Evolutionary conservation across 768 basidiomycete genomes (phyloP).

Genomic region (Mycena galericulata): DNA sequence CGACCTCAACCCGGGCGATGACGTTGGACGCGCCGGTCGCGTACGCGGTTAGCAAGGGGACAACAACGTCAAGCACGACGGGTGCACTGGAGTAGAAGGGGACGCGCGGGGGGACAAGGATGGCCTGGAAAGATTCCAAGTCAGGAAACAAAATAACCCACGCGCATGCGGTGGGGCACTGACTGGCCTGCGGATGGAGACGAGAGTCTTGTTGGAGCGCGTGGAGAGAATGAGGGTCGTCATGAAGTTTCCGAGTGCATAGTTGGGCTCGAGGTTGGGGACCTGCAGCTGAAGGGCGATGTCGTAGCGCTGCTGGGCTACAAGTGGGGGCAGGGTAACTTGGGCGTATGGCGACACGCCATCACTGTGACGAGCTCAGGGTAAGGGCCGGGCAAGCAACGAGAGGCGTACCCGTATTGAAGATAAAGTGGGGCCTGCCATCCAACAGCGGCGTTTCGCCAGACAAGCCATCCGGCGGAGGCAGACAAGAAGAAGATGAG

Average conservation of each 20-base stretch:
- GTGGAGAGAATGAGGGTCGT: constrained; percentile 70
- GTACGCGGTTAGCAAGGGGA: constrained; percentile 72
- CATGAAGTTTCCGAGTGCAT: constrained; percentile 90
- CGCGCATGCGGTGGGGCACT: constrained; percentile 42
- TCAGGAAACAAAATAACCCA: constrained; percentile 16
- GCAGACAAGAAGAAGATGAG: constrained; percentile 69
- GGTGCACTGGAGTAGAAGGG: constrained; percentile 55
- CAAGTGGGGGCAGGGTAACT: constrained; percentile 61
- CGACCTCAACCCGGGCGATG: constrained; percentile 75
- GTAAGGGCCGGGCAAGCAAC: neutral
- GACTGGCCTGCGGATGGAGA: constrained; percentile 73
- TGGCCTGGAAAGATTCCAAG: constrained; percentile 57
- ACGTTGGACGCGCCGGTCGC: constrained; percentile 59
- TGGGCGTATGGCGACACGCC: constrained; percentile 74
- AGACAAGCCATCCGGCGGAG: constrained; percentile 79
- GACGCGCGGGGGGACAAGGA: constrained; percentile 62
- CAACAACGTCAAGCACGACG: constrained; percentile 57
- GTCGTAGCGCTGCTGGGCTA: constrained; percentile 78
- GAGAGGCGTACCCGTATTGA: constrained; percentile 78
- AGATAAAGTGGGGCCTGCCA: constrained; percentile 80
- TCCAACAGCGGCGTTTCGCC: constrained; percentile 75
- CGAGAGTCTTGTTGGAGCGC: constrained; percentile 71
- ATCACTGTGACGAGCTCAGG: constrained; percentile 60
- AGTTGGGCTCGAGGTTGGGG: constrained; percentile 75
- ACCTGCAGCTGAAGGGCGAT: constrained; percentile 74